Percentiles rank a stretch among this genome's conserved stretches.
phyloP scores from a whole-genome alignment of 257 asterid species.

The Anisodus acutangulus region DNA sequence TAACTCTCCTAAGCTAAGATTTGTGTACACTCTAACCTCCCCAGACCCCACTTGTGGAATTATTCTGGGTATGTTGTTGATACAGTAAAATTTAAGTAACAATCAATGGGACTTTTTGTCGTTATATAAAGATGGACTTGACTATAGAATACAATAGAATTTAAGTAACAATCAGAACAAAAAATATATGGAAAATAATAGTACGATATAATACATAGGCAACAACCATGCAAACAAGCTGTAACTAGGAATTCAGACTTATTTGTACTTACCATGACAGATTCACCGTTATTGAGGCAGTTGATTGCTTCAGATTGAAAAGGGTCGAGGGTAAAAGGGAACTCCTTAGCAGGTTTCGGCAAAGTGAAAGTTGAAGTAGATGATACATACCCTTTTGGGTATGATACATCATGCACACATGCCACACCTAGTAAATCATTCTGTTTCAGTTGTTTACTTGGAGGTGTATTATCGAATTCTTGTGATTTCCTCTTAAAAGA shows the following conservation, averaged over 20 bases:
- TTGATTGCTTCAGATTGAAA: conserved; percentile 90
- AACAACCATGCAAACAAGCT: too few species aligned
- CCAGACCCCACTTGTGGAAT: too few species aligned
- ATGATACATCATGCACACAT: conserved; percentile 86
- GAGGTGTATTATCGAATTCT: conserved; percentile 51
- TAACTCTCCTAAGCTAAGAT: too few species aligned
- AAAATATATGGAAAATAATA: too few species aligned
- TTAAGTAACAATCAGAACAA: too few species aligned
- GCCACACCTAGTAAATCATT: conserved; percentile 54
- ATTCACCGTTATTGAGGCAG: conserved; percentile 79
- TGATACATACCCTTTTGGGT: conserved; percentile 72
- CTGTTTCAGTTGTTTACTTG: conserved; percentile 64
- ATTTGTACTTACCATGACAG: conserved; percentile 71
- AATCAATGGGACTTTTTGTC: too few species aligned
- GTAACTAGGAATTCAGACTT: neutral
- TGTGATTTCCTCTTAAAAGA: conserved; percentile 71
- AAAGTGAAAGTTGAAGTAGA: conserved; percentile 41
- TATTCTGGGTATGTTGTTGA: too few species aligned
- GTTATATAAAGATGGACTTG: too few species aligned
- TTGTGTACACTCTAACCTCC: too few species aligned
- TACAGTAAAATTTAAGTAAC: too few species aligned
- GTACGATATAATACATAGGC: too few species aligned
- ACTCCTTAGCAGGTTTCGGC: conserved; percentile 74
- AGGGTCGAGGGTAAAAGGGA: conserved; percentile 81
- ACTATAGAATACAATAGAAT: too few species aligned